A percentile compares a stretch with the other conserved stretches of the same genome.
Conservation (phyloP, 768 basidiomycete genomes). For the Trametes villosa region DNA sequence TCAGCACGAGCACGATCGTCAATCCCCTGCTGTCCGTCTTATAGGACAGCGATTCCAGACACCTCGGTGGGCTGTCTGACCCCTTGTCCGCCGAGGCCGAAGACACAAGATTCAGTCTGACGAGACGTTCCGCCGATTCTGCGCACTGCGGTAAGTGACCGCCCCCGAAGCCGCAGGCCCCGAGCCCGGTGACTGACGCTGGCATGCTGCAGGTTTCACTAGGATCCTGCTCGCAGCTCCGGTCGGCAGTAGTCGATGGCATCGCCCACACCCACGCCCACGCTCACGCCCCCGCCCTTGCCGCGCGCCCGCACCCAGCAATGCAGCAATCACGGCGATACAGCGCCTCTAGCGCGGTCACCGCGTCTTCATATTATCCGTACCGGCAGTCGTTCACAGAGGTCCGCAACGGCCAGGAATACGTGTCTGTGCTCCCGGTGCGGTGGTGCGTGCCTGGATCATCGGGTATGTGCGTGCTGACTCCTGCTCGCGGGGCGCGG, state of each 20-base stretch:
- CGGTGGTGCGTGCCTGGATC: background rate
- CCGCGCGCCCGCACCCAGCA: background rate
- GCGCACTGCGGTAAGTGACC: too few relatives aligned
- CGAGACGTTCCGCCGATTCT: too few relatives aligned
- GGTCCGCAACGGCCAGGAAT: conserved; percentile 17
- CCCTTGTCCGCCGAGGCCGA: too few relatives aligned
- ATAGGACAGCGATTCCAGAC: background rate
- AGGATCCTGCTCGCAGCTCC: background rate
- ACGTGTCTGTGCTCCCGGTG: conserved; percentile 25
- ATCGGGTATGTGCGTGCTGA: too few relatives aligned
- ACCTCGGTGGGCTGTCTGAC: too few relatives aligned
- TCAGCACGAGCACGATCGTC: conserved; percentile 2
- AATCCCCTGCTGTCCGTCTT: background rate
- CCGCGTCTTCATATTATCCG: conserved; percentile 18
- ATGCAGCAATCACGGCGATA: conserved; percentile 11
- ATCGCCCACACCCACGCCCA: background rate
- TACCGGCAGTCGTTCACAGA: conserved; percentile 19
- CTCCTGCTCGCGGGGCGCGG: background rate
- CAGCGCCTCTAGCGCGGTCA: conserved; percentile 10
- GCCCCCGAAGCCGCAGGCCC: too few relatives aligned
- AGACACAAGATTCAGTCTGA: too few relatives aligned
- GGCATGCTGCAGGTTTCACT: background rate
- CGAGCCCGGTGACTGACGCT: too few relatives aligned
- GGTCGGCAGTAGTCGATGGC: background rate
- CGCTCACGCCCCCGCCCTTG: background rate